Evolutionary conservation across 2,329 filamentous ascomycete species (phyloP).

Genomic region (Chaetomium sp.): DNA sequence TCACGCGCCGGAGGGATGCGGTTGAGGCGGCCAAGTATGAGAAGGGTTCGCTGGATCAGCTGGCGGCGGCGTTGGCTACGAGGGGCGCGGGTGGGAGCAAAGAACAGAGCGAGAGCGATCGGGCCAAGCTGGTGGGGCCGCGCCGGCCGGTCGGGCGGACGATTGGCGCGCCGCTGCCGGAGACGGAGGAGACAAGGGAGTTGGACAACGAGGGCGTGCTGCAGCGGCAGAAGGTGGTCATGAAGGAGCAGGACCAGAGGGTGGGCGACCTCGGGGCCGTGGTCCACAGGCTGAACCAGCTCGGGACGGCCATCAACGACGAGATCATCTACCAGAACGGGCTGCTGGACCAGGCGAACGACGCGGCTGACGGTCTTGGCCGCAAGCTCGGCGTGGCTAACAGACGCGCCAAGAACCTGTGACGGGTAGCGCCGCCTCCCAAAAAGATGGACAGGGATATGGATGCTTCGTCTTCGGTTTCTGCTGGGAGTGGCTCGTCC

Average conservation of each 20-base stretch:
- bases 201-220: conserved; percentile 75
- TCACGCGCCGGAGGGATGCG: conserved; percentile 70
- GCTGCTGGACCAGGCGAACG: conserved; percentile 67
- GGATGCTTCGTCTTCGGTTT: conserved; percentile 3
- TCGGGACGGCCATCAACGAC: conserved; percentile 74
- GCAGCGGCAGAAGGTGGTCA: conserved; percentile 72
- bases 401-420: conserved; percentile 68
- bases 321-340: conserved; percentile 73
- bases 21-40: conserved; percentile 71
- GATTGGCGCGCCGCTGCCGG: conserved; percentile 69
- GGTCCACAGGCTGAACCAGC: conserved; percentile 72
- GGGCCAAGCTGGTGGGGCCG: conserved; percentile 51
- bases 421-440: conserved; percentile 31
- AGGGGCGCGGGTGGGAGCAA: conserved; percentile 40
- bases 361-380: conserved; percentile 66
- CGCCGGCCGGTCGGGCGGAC: conserved; percentile 57
- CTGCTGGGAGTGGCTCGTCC: background rate
- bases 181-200: conserved; percentile 76
- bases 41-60: conserved; percentile 72
- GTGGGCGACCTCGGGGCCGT: conserved; percentile 69
- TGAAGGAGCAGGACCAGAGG: conserved; percentile 73
- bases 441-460: conserved; percentile 6
- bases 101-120: conserved; percentile 54
- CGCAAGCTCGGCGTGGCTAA: conserved; percentile 75
- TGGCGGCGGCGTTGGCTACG: conserved; percentile 61